phyloP scores from a whole-genome alignment of 176 grass and related monocot species.

The Neostapfia colusana region DNA sequence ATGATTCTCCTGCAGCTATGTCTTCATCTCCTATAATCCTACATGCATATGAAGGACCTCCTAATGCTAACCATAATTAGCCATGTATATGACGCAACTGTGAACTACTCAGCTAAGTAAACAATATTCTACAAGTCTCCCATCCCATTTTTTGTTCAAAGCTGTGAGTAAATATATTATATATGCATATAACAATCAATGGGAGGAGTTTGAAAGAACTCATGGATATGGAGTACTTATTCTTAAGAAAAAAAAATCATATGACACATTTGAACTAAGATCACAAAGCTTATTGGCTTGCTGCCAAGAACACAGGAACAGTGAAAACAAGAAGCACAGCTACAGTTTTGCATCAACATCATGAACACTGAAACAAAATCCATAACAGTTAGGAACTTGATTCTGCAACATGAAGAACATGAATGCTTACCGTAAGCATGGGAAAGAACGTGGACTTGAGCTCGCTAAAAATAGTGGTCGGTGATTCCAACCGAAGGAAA shows the following conservation, averaged over 20 bases:
- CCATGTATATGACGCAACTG: no score
- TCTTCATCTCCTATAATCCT: no score
- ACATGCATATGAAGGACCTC: no score
- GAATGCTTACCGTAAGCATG: slow-evolving; percentile 84
- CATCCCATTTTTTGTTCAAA: background rate
- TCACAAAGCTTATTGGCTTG: background rate
- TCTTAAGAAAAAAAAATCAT: background rate
- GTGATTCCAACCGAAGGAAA: slow-evolving; percentile 79
- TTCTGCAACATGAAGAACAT: background rate
- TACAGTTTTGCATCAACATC: background rate
- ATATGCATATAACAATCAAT: background rate
- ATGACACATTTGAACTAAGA: background rate
- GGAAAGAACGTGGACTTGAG: slow-evolving; percentile 90
- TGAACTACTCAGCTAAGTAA: background rate
- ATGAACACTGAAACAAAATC: background rate
- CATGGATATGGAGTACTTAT: no score
- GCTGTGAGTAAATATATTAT: background rate
- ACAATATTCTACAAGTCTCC: background rate
- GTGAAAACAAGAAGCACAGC: background rate
- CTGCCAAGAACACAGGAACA: background rate
- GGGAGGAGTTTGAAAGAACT: no score
- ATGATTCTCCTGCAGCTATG: no score
- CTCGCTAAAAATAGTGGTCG: slow-evolving; percentile 64
- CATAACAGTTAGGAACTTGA: background rate
- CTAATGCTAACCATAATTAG: no score